These are phyloP conservation scores for Zygosaccharomyces bailii DNA, from an alignment of 805 yeast species.

Conservation along the genomic window DNA sequence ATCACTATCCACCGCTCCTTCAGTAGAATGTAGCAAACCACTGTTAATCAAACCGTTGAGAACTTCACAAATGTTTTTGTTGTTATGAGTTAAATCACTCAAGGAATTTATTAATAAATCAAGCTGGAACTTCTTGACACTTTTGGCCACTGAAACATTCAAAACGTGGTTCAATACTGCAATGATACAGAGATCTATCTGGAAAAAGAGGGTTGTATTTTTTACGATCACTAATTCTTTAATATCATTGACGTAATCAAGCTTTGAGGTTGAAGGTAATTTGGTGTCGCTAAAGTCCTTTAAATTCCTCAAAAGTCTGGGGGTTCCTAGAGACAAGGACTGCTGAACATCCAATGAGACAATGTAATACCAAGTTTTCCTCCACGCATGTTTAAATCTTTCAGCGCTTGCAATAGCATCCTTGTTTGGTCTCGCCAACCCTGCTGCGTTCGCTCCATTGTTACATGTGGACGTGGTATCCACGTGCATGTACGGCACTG, in stretches of 20 bases:
- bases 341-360: conserved; percentile 42
- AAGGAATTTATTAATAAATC: conserved; percentile 38
- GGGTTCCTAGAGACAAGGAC: conserved; percentile 42
- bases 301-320: conserved; percentile 38
- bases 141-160: conserved; percentile 37
- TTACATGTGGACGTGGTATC: conserved; percentile 12
- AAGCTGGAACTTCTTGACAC: conserved; percentile 42
- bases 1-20: conserved; percentile 31
- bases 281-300: conserved; percentile 43
- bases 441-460: conserved; percentile 8
- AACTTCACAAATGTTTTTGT: conserved; percentile 29
- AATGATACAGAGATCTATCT: conserved; percentile 43
- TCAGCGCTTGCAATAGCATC: conserved; percentile 34
- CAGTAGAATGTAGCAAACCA: conserved; percentile 33
- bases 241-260: conserved; percentile 37
- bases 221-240: conserved; percentile 48
- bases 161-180: conserved; percentile 34
- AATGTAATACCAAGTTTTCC: conserved; percentile 57
- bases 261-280: conserved; percentile 40
- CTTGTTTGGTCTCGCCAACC: conserved; percentile 17
- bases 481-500: conserved; percentile 19
- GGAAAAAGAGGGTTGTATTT: conserved; percentile 45
- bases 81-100: conserved; percentile 36
- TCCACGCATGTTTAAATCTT: conserved; percentile 46
- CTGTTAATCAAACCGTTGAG: conserved; percentile 28